phyloP scores from a whole-genome alignment of 2,329 filamentous ascomycete genomes.

The Penicillium capsulatum region DNA sequence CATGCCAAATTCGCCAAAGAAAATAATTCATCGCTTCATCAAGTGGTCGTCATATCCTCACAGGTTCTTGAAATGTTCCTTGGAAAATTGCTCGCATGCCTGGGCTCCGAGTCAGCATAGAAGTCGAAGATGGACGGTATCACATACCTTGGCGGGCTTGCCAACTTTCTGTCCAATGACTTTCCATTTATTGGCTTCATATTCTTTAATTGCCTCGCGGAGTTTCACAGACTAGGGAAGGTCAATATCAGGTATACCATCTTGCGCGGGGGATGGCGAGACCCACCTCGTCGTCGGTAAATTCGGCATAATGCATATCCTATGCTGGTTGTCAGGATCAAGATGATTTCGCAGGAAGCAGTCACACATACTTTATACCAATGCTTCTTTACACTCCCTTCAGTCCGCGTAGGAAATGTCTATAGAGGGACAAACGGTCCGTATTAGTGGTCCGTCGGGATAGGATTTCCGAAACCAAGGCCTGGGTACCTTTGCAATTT shows the following conservation, averaged over 20 bases:
- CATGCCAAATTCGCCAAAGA: slow-evolving; percentile 25
- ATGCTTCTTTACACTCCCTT: slow-evolving; percentile 98
- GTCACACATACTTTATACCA: slow-evolving; percentile 79
- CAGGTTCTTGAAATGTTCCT: slow-evolving; percentile 72
- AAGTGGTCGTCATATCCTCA: slow-evolving; percentile 28
- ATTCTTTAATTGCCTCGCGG: slow-evolving; percentile 94
- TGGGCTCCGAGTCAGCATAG: slow-evolving; percentile 32
- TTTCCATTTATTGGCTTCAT: slow-evolving; percentile 99
- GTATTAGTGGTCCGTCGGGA: slow-evolving; percentile 3
- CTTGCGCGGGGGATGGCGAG: slow-evolving; percentile 1
- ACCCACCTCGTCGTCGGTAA: slow-evolving; percentile 88
- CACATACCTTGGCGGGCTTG: slow-evolving; percentile 83
- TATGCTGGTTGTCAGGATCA: slow-evolving; percentile 40
- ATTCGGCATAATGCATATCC: slow-evolving; percentile 99
- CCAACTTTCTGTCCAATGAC: slow-evolving; percentile 93
- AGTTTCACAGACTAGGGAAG: slow-evolving; percentile 48
- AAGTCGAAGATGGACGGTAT: slow-evolving; percentile 10
- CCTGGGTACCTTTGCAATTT: slow-evolving; percentile 82
- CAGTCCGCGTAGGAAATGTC: slow-evolving; percentile 89
- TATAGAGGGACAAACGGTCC: slow-evolving; percentile 34
- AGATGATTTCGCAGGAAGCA: neutral
- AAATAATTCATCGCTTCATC: slow-evolving; percentile 35
- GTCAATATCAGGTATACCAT: slow-evolving; percentile 10
- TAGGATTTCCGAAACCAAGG: neutral
- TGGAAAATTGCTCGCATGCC: slow-evolving; percentile 90